These are phyloP conservation scores for Ophiocordyceps unilateralis DNA, from an alignment of 2,329 filamentous ascomycete genomes.

Conservation along the genomic window DNA sequence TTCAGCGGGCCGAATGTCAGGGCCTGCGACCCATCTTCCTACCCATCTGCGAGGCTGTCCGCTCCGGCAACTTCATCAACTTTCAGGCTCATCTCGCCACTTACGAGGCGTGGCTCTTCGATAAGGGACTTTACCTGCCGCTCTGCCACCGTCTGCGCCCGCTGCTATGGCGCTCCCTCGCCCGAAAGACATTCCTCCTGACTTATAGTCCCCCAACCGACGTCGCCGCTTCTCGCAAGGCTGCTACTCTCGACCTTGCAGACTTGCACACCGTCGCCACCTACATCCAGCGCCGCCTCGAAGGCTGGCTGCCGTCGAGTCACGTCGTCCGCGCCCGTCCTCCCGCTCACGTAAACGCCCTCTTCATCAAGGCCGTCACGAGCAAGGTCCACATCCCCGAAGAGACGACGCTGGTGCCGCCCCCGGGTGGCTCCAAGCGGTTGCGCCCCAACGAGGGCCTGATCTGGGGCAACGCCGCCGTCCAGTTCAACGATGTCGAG, in stretches of 20 bases:
- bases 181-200: constrained; percentile 60
- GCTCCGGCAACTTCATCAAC: constrained; percentile 52
- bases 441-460: constrained; percentile 41
- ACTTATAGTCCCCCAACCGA: constrained; percentile 51
- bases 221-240: constrained; percentile 33
- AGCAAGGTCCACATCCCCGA: constrained; percentile 23
- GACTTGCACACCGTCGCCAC: constrained; percentile 47
- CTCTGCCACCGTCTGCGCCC: constrained; percentile 64
- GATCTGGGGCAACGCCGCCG: constrained; percentile 43
- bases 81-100: constrained; percentile 54
- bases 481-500: constrained; percentile 53
- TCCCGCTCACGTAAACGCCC: constrained; percentile 26
- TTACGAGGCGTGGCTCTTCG: constrained; percentile 56
- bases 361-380: constrained; percentile 34
- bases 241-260: constrained; percentile 58
- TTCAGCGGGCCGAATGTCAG: constrained; percentile 45
- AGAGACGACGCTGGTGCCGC: constrained; percentile 27
- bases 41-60: constrained; percentile 57
- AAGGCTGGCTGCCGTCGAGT: constrained; percentile 33
- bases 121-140: constrained; percentile 57
- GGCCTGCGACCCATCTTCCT: constrained; percentile 49
- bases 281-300: constrained; percentile 46
- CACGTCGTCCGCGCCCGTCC: constrained; percentile 15
- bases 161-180: constrained; percentile 68
- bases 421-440: constrained; percentile 25